A percentile compares a stretch with the other conserved stretches of the same genome.
Conservation (phyloP, 2,329 filamentous ascomycete species). For the Aspergillus ochraceus region DNA sequence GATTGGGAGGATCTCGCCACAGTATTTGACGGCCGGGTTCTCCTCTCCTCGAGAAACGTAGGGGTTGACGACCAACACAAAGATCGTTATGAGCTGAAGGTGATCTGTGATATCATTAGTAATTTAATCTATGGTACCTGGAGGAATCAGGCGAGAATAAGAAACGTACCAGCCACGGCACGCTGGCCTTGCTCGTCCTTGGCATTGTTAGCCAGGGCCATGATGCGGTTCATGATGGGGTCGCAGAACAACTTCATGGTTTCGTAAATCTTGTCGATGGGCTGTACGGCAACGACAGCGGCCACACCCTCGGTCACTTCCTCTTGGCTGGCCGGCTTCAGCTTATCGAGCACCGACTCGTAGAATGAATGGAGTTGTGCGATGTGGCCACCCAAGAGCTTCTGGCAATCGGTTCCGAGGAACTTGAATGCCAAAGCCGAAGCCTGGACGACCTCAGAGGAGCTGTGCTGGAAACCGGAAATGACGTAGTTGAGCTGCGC, state of each 20-base stretch:
- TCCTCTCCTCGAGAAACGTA: conserved; percentile 69
- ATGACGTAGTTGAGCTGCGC: conserved; percentile 95
- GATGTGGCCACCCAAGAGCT: conserved; percentile 79
- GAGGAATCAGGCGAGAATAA: neutral
- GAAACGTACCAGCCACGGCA: conserved; percentile 69
- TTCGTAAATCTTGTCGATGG: conserved; percentile 74
- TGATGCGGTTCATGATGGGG: conserved; percentile 80
- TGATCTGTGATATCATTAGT: conserved; percentile 61
- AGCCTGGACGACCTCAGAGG: conserved; percentile 86
- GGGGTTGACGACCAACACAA: conserved; percentile 76
- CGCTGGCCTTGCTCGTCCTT: conserved; percentile 80
- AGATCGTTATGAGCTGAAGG: conserved; percentile 86
- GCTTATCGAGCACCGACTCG: conserved; percentile 79
- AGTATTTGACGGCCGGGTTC: conserved; percentile 94
- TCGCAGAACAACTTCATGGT: conserved; percentile 92
- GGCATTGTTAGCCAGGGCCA: conserved; percentile 82
- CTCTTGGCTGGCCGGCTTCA: conserved; percentile 85
- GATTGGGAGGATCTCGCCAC: conserved; percentile 88
- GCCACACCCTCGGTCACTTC: conserved; percentile 96
- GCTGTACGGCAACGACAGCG: conserved; percentile 84
- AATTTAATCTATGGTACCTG: neutral
- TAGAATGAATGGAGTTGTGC: conserved; percentile 89
- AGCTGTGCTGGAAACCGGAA: conserved; percentile 82
- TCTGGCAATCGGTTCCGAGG: conserved; percentile 92
- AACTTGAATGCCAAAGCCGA: conserved; percentile 94